Evolutionary conservation across 352 stramenopile species (phyloP), one percentile per base, ranked within the genome.

Genomic region (Phytophthora ramorum): DNA sequence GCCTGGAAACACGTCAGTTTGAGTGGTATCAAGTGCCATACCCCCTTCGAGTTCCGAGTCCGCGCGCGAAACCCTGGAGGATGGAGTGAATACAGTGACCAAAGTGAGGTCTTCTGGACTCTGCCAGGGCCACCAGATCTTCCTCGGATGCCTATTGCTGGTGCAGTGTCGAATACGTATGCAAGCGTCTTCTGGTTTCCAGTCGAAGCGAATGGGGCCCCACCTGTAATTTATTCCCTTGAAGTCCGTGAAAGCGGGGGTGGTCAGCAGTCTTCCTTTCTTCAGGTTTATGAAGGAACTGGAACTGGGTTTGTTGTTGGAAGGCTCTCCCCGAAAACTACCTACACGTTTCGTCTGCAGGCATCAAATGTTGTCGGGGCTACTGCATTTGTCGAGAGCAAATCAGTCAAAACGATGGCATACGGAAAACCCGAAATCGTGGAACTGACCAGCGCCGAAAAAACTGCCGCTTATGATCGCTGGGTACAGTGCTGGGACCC

Each of bases 401-500:
- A 78, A 47, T 57, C 71, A 3, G 78, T 93, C 19, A 81, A 76
- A 54, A 92, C 84, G 0, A 76, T 85, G 26, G 63, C 75, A 2
- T 85, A 92, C 13, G 79, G 70, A 0, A 76, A 79, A 17, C 81
- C 82, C 16, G 81, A 93, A 66, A 87, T 94, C 13, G 78, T 93
- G 19, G 83, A 92, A 34, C 76, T 94, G 8, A 78, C 69, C 30
- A 74, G 20, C 26, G 58, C 45, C 0, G 85, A 88, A 40, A 63
- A 81, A 45, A 75, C 44, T 14, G 49, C 65, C 35, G 63, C 66
- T 0, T 83, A 80, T 44, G 77, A 90, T 47, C 78, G 78, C 0
- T 97, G 90, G 90, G 79, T 96, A 9, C 86, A 93, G 59, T 97
- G 88, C 73, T 97, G 90, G 90, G 90, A 97, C 35, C 78, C 78